Conservation (phyloP, 495 filamentous ascomycete genomes). For the Cudoniella acicularis region DNA sequence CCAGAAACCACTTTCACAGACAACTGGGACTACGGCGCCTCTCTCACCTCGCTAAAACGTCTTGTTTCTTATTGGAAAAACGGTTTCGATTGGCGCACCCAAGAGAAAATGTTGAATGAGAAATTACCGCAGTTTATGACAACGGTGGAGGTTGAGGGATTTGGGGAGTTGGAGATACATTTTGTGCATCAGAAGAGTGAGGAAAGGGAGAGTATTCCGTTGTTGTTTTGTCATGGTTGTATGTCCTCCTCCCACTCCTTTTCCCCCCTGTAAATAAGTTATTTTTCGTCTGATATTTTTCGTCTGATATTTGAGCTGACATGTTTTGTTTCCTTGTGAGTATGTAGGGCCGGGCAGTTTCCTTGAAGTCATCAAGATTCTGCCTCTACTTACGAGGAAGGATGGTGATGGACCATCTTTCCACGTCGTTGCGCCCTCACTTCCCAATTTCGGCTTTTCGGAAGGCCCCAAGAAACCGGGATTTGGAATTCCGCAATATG, state of each 20-base stretch:
- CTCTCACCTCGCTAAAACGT: too few relatives aligned
- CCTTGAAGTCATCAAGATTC: constrained; percentile 60
- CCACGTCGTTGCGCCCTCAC: constrained; percentile 61
- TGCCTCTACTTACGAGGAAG: constrained; percentile 47
- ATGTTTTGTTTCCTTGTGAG: too few relatives aligned
- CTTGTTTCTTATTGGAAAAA: constrained; percentile 39
- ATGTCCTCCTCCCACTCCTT: constrained; percentile 33
- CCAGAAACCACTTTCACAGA: constrained; percentile 41
- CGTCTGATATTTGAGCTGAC: too few relatives aligned
- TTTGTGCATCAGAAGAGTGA: constrained; percentile 51
- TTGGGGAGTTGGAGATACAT: constrained; percentile 44
- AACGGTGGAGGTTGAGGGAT: constrained; percentile 41
- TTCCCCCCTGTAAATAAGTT: too few relatives aligned
- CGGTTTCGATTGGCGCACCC: constrained; percentile 44
- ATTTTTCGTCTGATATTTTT: too few relatives aligned
- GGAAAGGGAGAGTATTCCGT: constrained; percentile 45
- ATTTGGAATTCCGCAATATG: constrained; percentile 58
- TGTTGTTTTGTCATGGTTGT: constrained; percentile 56
- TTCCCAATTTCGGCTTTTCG: constrained; percentile 67
- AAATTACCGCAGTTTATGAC: constrained; percentile 53
- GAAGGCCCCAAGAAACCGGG: constrained; percentile 47
- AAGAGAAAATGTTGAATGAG: constrained; percentile 48
- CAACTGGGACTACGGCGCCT: too few relatives aligned
- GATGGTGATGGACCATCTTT: constrained; percentile 47
- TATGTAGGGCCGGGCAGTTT: constrained; percentile 58